A percentile compares a stretch with the other conserved stretches of the same genome.
phyloP scores from a whole-genome alignment of 1,284 basidiomycete species.

The Bjerkandera adusta region DNA sequence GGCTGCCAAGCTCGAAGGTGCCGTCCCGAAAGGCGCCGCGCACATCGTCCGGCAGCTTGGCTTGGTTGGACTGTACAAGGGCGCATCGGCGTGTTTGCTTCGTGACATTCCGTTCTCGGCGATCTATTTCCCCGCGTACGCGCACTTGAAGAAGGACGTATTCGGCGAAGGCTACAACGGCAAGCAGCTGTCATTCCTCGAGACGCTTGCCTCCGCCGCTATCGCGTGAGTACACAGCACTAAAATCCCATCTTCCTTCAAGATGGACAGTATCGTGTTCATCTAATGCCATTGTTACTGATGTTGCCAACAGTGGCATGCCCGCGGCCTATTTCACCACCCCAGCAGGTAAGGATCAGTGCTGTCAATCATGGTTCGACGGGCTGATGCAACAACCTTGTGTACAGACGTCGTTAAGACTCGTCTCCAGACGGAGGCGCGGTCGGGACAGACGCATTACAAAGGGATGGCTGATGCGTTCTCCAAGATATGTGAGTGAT shows the following conservation, averaged over 20 bases:
- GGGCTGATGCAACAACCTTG: slow-evolving; percentile 8
- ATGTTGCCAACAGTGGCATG: slow-evolving; percentile 81
- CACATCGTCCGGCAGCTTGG: slow-evolving; percentile 95
- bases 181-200: slow-evolving; percentile 89
- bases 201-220: slow-evolving; percentile 83
- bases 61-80: slow-evolving; percentile 90
- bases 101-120: slow-evolving; percentile 96
- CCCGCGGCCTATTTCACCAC: slow-evolving; percentile 89
- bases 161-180: slow-evolving; percentile 96
- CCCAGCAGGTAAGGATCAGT: slow-evolving; percentile 59
- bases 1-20: slow-evolving; percentile 81
- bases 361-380: slow-evolving; percentile 19
- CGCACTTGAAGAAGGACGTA: slow-evolving; percentile 87
- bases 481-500: slow-evolving; percentile 72
- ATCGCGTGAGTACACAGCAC: slow-evolving; percentile 61
- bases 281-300: slow-evolving; percentile 26
- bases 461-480: slow-evolving; percentile 91
- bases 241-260: no score
- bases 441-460: slow-evolving; percentile 91
- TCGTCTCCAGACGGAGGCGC: slow-evolving; percentile 94
- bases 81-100: slow-evolving; percentile 83
- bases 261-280: no score
- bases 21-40: slow-evolving; percentile 79
- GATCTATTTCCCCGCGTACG: slow-evolving; percentile 81
- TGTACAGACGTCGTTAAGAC: slow-evolving; percentile 94